These are phyloP conservation scores for Cryphonectria japonica DNA, from an alignment of 2,329 filamentous ascomycete genomes.

Conservation along the genomic window DNA sequence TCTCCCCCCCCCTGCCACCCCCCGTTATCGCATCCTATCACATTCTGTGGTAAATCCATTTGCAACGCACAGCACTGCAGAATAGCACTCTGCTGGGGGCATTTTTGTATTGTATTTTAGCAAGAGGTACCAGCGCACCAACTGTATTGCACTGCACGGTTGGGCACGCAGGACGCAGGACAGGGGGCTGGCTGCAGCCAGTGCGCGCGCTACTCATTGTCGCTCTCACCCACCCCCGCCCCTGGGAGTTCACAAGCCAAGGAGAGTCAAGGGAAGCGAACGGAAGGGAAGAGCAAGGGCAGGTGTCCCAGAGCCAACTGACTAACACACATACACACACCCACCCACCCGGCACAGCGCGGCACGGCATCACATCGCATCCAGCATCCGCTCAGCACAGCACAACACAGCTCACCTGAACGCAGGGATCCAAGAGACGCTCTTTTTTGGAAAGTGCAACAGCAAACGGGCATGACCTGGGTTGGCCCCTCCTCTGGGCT, in stretches of 20 bases:
- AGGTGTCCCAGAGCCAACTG: not conserved
- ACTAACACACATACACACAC: not conserved
- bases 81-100: not conserved
- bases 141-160: not conserved
- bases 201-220: not conserved
- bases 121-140: not conserved
- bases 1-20: not conserved
- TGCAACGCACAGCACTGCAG: not conserved
- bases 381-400: not conserved
- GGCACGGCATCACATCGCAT: not conserved
- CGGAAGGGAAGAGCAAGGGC: not conserved
- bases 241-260: not conserved
- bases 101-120: not conserved
- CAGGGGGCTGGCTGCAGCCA: not conserved
- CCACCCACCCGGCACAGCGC: not conserved
- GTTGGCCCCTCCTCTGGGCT: not conserved
- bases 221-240: not conserved
- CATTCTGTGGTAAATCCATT: not conserved
- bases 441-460: slow-evolving; percentile 1
- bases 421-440: not conserved
- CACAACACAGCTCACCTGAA: slow-evolving; percentile 1
- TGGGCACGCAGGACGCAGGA: not conserved
- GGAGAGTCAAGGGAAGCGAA: not conserved
- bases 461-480: not conserved
- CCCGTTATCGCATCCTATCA: not conserved